phyloP scores from a whole-genome alignment of 1,284 basidiomycete species.

The Fomitopsis palustris region DNA sequence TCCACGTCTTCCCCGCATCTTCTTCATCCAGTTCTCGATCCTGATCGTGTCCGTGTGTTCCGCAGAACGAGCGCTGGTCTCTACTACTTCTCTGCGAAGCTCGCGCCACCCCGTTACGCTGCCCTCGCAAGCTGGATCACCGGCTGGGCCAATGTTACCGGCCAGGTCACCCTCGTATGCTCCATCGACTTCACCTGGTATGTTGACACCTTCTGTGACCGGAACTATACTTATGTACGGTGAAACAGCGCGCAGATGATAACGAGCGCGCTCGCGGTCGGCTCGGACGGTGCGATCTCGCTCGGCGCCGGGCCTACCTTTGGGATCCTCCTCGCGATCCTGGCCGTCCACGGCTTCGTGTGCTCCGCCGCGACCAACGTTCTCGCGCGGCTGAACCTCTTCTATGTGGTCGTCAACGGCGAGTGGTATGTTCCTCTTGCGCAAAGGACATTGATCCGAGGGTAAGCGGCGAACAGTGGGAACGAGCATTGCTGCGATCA shows the following conservation, averaged over 20 bases:
- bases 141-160: slow-evolving; percentile 63
- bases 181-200: slow-evolving; percentile 73
- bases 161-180: slow-evolving; percentile 63
- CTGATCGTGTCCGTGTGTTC: too few relatives aligned
- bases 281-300: slow-evolving; percentile 47
- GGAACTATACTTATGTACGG: background rate
- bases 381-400: slow-evolving; percentile 64
- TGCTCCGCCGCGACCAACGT: slow-evolving; percentile 68
- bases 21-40: too few relatives aligned
- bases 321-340: slow-evolving; percentile 60
- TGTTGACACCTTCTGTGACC: slow-evolving; percentile 7
- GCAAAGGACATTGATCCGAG: background rate
- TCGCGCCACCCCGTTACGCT: slow-evolving; percentile 58
- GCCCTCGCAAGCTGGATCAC: slow-evolving; percentile 75
- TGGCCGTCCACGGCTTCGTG: slow-evolving; percentile 61
- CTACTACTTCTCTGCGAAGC: slow-evolving; percentile 73
- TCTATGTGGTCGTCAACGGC: slow-evolving; percentile 65
- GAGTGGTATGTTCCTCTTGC: slow-evolving; percentile 14
- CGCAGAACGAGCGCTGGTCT: slow-evolving; percentile 48
- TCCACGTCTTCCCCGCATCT: too few relatives aligned
- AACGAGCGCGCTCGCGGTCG: slow-evolving; percentile 62
- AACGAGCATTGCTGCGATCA: slow-evolving; percentile 52
- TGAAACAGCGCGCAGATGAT: slow-evolving; percentile 65
- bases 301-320: slow-evolving; percentile 61
- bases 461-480: slow-evolving; percentile 17